phyloP scores from a whole-genome alignment of 2,329 filamentous ascomycete genomes.

The Calonectria montana region DNA sequence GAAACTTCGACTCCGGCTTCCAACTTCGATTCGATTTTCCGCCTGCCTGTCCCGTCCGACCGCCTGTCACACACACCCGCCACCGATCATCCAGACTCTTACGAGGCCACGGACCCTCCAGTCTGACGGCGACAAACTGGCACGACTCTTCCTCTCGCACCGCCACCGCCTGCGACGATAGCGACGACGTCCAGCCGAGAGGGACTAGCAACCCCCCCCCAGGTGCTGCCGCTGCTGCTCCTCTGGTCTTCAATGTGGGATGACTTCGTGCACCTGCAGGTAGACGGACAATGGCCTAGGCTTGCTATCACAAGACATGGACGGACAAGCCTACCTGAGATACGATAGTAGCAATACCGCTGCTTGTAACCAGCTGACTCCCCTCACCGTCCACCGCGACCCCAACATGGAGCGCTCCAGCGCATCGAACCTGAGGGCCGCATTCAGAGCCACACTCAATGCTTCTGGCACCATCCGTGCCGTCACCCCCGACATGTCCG shows the following conservation, averaged over 20 bases:
- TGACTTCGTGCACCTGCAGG: conserved; percentile 50
- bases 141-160: neutral
- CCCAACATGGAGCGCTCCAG: conserved; percentile 50
- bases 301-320: conserved; percentile 59
- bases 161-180: neutral
- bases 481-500: conserved; percentile 72
- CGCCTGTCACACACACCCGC: conserved; percentile 2
- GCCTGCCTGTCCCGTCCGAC: conserved; percentile 1
- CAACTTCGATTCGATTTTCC: conserved; percentile 18
- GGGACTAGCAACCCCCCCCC: conserved; percentile 15
- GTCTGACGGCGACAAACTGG: neutral
- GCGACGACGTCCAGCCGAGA: neutral
- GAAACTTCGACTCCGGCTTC: conserved; percentile 17
- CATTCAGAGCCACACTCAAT: conserved; percentile 46
- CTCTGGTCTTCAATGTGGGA: conserved; percentile 45
- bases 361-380: conserved; percentile 47
- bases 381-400: conserved; percentile 44
- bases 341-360: conserved; percentile 51
- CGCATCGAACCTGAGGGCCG: conserved; percentile 49
- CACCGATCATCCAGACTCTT: neutral
- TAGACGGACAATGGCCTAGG: conserved; percentile 58
- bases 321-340: conserved; percentile 52
- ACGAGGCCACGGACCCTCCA: neutral
- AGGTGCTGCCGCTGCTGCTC: conserved; percentile 10
- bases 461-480: conserved; percentile 66